Evolutionary conservation across 2,329 filamentous ascomycete species (phyloP).

Genomic region (Venturia asperata): DNA sequence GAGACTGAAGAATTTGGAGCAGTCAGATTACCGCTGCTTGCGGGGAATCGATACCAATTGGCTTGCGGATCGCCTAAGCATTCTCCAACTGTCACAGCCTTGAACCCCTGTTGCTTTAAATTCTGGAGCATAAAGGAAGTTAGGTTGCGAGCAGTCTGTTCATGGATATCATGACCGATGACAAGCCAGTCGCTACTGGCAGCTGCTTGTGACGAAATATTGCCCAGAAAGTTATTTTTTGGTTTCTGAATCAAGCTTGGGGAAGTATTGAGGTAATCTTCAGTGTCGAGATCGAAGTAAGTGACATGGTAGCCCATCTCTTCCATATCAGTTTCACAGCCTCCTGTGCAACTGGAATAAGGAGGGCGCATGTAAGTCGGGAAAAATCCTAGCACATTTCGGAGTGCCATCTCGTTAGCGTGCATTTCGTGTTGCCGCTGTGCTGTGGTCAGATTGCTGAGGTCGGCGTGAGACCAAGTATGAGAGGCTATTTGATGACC

Average conservation of each 20-base stretch:
- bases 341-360: slow-evolving; percentile 41
- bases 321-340: slow-evolving; percentile 36
- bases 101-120: slow-evolving; percentile 35
- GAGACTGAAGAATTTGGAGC: slow-evolving; percentile 29
- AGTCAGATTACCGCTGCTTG: slow-evolving; percentile 21
- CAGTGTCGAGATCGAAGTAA: slow-evolving; percentile 55
- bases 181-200: slow-evolving; percentile 40
- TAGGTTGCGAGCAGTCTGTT: slow-evolving; percentile 39
- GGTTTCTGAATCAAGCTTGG: slow-evolving; percentile 45
- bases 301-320: slow-evolving; percentile 52
- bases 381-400: slow-evolving; percentile 49
- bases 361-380: slow-evolving; percentile 49
- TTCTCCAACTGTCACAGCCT: slow-evolving; percentile 41
- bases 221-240: slow-evolving; percentile 44
- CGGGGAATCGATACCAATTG: slow-evolving; percentile 44
- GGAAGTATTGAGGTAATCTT: slow-evolving; percentile 52
- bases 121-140: slow-evolving; percentile 40
- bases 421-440: slow-evolving; percentile 44
- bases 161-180: slow-evolving; percentile 47
- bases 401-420: slow-evolving; percentile 50
- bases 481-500: slow-evolving; percentile 57
- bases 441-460: slow-evolving; percentile 38
- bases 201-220: slow-evolving; percentile 29
- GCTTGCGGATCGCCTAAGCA: slow-evolving; percentile 39
- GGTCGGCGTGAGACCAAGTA: slow-evolving; percentile 48